These are phyloP conservation scores for Epichloe hybrida DNA, from an alignment of 2,329 filamentous ascomycete genomes.

Conservation along the genomic window DNA sequence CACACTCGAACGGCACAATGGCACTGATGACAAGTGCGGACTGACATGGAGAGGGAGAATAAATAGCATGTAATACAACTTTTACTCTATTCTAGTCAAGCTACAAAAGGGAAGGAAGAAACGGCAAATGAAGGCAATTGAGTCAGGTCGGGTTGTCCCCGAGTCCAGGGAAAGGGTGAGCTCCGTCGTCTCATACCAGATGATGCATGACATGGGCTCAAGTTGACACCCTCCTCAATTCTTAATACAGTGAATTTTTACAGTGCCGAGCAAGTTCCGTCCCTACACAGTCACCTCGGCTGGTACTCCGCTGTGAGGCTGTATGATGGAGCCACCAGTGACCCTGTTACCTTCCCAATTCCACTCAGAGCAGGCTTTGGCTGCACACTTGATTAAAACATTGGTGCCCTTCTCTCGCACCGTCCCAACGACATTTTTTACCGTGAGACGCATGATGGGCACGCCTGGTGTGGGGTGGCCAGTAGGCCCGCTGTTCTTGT, in stretches of 20 bases:
- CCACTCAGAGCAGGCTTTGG: neutral
- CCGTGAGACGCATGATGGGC: slow-evolving; percentile 36
- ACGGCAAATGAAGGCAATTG: neutral
- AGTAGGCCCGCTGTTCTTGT: slow-evolving; percentile 31
- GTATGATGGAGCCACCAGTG: neutral
- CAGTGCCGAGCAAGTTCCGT: neutral
- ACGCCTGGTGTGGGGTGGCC: slow-evolving; percentile 32
- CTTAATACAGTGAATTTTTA: no score
- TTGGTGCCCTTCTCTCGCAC: neutral
- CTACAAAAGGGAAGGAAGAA: no score
- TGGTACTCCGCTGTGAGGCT: neutral
- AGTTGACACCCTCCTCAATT: neutral
- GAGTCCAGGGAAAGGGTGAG: neutral
- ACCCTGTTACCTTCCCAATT: neutral
- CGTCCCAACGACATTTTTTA: slow-evolving; percentile 14
- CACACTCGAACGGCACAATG: no score
- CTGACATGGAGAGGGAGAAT: neutral
- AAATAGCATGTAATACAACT: no score
- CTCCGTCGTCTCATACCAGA: neutral
- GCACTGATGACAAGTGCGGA: no score
- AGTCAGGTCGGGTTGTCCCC: neutral
- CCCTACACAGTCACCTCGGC: slow-evolving; percentile 3
- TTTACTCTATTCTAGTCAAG: no score
- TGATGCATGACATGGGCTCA: no score
- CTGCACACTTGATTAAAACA: neutral